Base-by-base conservation (phyloP, 2,329 filamentous ascomycete genomes). In the Claviceps paspali region DNA sequence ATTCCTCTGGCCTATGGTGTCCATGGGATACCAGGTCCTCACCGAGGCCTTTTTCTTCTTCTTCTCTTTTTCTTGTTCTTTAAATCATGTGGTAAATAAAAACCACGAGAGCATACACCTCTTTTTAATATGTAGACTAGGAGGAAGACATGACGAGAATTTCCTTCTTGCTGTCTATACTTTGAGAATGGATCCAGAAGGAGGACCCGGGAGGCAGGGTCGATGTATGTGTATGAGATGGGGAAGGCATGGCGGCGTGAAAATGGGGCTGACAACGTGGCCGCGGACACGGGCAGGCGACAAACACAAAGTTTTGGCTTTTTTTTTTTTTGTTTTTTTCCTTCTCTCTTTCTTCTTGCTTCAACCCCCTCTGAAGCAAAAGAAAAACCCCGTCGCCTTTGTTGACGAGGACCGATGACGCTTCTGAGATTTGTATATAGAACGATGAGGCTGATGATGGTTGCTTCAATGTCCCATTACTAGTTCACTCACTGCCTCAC, bases 361-460 rank as follows among this genome's bases (percentile, higher is more conserved):
- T n/a, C n/a, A n/a, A n/a, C 21, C 8, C 21, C 21, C 8, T 22
- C 5, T 8, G 5, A 22, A 22, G 8, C 5, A 22, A 22, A 22
- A 22, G 8, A 22, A 22, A 22, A 22, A 8, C 5, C 8, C 8
- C 8, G 5, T 22, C 8, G 5, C 6, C 8, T 28, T 15, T n/a
- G 17, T 35, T 24, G n/a, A 23, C 19, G n/a, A 24, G 30, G 19
- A n/a, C 11, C 26, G 18, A 30, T 23, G 27, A 30, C 28, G 27
- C 19, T 17, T 36, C 19, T 22, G 34, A 30, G n/a, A 39, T 39
- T 45, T 47, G 43, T 49, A 49, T 43, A 47, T 45, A 47, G 45
- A 40, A 43, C 42, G 26, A 42, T 18, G 35, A 46, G 41, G 39
- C 46, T 43, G 43, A 43, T 39, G 45, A 34, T 36, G 41, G 43